A percentile compares a stretch with the other conserved stretches of the same genome.
Conservation (phyloP, 805 yeast genomes). For the Lipomyces anomalus region DNA sequence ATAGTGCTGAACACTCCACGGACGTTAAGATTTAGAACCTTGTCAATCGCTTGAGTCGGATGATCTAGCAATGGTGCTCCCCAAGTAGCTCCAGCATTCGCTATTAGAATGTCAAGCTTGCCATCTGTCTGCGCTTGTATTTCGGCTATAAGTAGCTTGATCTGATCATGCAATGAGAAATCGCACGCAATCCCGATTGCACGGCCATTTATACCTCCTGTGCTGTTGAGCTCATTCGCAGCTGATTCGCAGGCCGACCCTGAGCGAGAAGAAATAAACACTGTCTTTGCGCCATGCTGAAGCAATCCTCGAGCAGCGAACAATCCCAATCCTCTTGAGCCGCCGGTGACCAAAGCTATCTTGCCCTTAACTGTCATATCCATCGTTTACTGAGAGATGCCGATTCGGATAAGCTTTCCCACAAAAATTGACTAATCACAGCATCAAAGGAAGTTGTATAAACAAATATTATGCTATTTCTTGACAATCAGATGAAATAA, state of each 20-base stretch:
- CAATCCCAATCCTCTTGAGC: slow-evolving; percentile 69
- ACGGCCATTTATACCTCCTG: slow-evolving; percentile 23
- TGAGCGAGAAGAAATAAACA: slow-evolving; percentile 62
- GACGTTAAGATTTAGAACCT: slow-evolving; percentile 58
- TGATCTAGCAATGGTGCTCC: slow-evolving; percentile 59
- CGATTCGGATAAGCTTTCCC: too few species aligned
- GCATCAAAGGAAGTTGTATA: too few species aligned
- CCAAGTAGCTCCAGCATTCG: slow-evolving; percentile 80
- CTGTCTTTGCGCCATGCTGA: slow-evolving; percentile 54
- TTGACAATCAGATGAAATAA: too few species aligned
- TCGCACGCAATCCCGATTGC: slow-evolving; percentile 54
- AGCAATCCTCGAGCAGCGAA: slow-evolving; percentile 61
- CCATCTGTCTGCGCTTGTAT: slow-evolving; percentile 36
- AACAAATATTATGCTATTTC: too few species aligned
- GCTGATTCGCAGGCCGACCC: slow-evolving; percentile 57
- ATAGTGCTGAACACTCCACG: slow-evolving; percentile 63
- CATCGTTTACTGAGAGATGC: too few species aligned
- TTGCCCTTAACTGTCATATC: slow-evolving; percentile 17
- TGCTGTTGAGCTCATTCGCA: slow-evolving; percentile 33
- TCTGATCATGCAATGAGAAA: slow-evolving; percentile 46
- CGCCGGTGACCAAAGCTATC: slow-evolving; percentile 31
- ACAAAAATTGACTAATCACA: too few species aligned
- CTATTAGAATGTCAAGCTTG: slow-evolving; percentile 57
- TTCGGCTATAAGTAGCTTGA: slow-evolving; percentile 40
- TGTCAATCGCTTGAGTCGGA: slow-evolving; percentile 55